These are phyloP conservation scores for Leishmania gerbilli DNA, from an alignment of 208 protist genomes.

Conservation along the genomic window DNA sequence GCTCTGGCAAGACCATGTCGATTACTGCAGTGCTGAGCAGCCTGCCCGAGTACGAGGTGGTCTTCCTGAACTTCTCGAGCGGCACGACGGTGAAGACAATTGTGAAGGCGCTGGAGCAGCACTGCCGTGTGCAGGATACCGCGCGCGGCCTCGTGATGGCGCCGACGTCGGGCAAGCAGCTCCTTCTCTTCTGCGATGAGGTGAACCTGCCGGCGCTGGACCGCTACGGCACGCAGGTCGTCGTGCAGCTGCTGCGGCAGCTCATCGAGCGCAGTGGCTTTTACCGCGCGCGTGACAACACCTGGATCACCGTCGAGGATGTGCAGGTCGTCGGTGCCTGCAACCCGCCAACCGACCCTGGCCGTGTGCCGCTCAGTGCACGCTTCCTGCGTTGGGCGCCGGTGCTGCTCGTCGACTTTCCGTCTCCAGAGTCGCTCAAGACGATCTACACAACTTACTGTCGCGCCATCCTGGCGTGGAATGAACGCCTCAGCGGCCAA, in stretches of 20 bases:
- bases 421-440: constrained; percentile 94
- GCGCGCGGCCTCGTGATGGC: constrained; percentile 89
- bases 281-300: constrained; percentile 90
- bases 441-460: constrained; percentile 99
- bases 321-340: constrained; percentile 97
- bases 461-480: constrained; percentile 89
- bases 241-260: constrained; percentile 98
- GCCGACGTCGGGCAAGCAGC: constrained; percentile 90
- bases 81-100: constrained; percentile 96
- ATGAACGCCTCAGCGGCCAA: constrained; percentile 30
- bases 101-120: constrained; percentile 97
- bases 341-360: constrained; percentile 99
- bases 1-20: constrained; percentile 99
- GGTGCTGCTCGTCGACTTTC: constrained; percentile 99
- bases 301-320: constrained; percentile 94
- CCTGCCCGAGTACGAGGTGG: constrained; percentile 93
- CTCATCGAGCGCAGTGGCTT: constrained; percentile 98
- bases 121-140: constrained; percentile 95
- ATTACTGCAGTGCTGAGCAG: constrained; percentile 92
- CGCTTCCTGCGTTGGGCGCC: constrained; percentile 98
- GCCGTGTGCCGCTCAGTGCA: constrained; percentile 94
- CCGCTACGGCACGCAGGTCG: constrained; percentile 98
- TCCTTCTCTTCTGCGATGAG: constrained; percentile 99
- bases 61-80: constrained; percentile 99
- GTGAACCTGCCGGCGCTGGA: constrained; percentile 98